Evolutionary conservation across 352 stramenopile genomes (phyloP).

Genomic region (Globisporangium nodosum): DNA sequence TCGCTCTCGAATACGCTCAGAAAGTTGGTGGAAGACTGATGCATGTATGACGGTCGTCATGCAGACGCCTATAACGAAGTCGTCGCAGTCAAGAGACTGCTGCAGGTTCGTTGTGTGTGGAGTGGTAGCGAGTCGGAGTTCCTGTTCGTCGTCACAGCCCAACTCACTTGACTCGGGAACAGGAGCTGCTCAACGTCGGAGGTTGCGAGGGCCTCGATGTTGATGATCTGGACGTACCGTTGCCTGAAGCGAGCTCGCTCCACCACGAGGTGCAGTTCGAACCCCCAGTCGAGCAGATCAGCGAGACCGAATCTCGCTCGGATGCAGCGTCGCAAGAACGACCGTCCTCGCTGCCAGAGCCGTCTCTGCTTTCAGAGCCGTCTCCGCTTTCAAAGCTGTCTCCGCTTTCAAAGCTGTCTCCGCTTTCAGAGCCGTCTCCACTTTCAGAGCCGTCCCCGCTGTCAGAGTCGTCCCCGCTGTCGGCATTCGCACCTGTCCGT

Average conservation of each 20-base stretch:
- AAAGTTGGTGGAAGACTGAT: not conserved
- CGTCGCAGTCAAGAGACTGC: constrained; percentile 42
- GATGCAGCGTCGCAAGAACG: not conserved
- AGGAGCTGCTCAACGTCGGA: constrained; percentile 7
- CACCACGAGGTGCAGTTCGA: not conserved
- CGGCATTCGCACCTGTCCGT: not conserved
- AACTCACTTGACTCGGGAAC: not conserved
- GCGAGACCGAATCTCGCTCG: not conserved
- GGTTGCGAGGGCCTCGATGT: not conserved
- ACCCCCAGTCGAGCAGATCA: not conserved
- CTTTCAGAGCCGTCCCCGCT: no score
- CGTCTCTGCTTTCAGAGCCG: not conserved
- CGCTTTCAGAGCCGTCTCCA: no score
- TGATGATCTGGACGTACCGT: not conserved
- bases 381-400: no score
- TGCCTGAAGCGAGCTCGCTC: not conserved
- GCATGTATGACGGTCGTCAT: not conserved
- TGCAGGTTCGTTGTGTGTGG: constrained; percentile 22
- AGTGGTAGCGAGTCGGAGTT: no score
- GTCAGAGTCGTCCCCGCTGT: not conserved
- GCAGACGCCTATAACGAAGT: constrained; percentile 55
- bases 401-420: no score
- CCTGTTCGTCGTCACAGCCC: not conserved
- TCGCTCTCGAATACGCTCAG: not conserved
- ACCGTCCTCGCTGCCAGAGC: not conserved